Evolutionary conservation across 169 alveolate species (phyloP), one percentile per base, ranked within the genome.

Genomic region (Babesia ovata): DNA sequence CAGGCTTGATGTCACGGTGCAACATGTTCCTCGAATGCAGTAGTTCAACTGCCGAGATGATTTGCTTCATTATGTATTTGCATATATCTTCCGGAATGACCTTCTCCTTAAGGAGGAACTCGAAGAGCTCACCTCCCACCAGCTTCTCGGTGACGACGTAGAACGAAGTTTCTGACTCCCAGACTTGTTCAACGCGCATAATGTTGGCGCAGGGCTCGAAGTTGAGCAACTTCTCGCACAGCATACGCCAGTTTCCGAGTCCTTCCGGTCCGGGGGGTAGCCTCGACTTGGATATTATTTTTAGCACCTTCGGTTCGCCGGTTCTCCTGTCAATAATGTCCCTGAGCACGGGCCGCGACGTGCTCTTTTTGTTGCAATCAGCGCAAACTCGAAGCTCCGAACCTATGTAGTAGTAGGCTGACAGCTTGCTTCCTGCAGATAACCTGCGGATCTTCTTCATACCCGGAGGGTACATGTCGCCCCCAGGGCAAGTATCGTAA

Each of bases 51-150:
- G 96, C 95, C 50, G 75, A 85, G 44, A 94, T 71, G 36, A 94
- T 92, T 62, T 94, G 97, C 73, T 92, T 74, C 63, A 93, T 86
- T 17, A 94, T 93, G 75, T 92, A 91, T 77, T 92, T 93, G 74
- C 98, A 94, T 4, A 92, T 85, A 73, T 89, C 93, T 81, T 94
- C 98, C 17, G 95, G 95, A 8, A 94, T 91, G 22, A 92, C 93
- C 62, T 91, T 92, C 79, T 94, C 95, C 22, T 83, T 87, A 33
- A 92, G 87, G 50, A 94, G 75, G 70, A 92, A 94, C 79, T 88
- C 95, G 75, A 93, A 94, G 11, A 94, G 91, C 62, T 94, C 98
- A 11, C 96, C 96, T 8, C 98, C 98, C 63, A 84, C 87, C 56
- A 94, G 79, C 76, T 92, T 88, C 84, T 94, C 97, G 82, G 91